phyloP scores from a whole-genome alignment of 495 filamentous ascomycete species.

The Neurospora tetraspora region DNA sequence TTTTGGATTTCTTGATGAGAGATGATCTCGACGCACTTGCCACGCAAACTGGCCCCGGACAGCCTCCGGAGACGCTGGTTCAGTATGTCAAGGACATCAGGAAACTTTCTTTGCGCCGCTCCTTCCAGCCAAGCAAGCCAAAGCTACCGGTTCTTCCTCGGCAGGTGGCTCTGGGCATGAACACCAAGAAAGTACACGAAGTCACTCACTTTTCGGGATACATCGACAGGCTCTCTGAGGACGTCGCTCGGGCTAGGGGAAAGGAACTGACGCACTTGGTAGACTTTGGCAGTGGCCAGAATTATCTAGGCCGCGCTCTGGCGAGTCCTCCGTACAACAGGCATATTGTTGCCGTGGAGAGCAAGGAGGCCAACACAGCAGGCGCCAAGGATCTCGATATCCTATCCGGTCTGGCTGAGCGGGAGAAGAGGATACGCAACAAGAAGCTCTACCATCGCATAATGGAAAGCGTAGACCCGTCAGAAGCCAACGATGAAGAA shows the following conservation, averaged over 20 bases:
- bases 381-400: constrained; percentile 78
- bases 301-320: constrained; percentile 82
- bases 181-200: constrained; percentile 90
- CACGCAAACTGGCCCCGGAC: constrained; percentile 15
- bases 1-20: constrained; percentile 70
- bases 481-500: constrained; percentile 28
- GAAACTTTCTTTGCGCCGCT: constrained; percentile 54
- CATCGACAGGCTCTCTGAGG: constrained; percentile 44
- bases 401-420: constrained; percentile 57
- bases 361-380: constrained; percentile 70
- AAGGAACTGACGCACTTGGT: constrained; percentile 72
- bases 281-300: constrained; percentile 94
- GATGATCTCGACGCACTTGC: constrained; percentile 48
- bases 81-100: constrained; percentile 69
- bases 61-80: constrained; percentile 59
- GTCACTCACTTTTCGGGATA: constrained; percentile 55
- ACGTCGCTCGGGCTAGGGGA: constrained; percentile 30
- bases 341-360: constrained; percentile 85
- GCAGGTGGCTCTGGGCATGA: constrained; percentile 83
- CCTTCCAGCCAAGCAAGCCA: constrained; percentile 36
- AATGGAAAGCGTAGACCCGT: constrained; percentile 27
- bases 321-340: constrained; percentile 77
- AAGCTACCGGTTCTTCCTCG: constrained; percentile 47
- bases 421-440: constrained; percentile 58
- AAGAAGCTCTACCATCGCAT: constrained; percentile 58